Percentiles rank a stretch among this genome's conserved stretches.
These are phyloP conservation scores for Phytophthora hibernalis DNA, from an alignment of 352 stramenopile genomes.

Conservation along the genomic window DNA sequence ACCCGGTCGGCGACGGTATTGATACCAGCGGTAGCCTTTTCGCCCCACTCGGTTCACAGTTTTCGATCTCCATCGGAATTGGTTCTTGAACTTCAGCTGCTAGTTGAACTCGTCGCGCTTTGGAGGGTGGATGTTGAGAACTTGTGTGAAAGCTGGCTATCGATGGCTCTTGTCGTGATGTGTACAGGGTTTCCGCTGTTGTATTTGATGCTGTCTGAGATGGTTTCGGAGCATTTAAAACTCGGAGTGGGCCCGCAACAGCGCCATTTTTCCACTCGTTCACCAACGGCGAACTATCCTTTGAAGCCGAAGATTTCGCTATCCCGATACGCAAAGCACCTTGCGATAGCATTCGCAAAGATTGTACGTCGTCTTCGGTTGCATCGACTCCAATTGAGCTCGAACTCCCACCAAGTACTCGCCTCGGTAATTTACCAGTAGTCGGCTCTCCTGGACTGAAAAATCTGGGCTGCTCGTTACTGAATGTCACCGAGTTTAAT, in stretches of 20 bases:
- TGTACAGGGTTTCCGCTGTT: slow-evolving; percentile 40
- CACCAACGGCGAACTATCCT: slow-evolving; percentile 23
- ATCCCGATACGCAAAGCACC: slow-evolving; percentile 50
- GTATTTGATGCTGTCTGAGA: slow-evolving; percentile 21
- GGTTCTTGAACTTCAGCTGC: slow-evolving; percentile 31
- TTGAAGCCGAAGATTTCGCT: slow-evolving; percentile 33
- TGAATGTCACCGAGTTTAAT: slow-evolving; percentile 26
- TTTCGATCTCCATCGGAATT: slow-evolving; percentile 27
- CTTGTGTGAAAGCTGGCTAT: slow-evolving; percentile 46
- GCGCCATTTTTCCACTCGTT: slow-evolving; percentile 36
- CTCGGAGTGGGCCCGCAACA: slow-evolving; percentile 43
- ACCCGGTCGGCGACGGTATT: slow-evolving; percentile 33
- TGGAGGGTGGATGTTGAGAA: slow-evolving; percentile 26
- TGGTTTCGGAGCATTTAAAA: slow-evolving; percentile 42
- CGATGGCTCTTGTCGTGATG: slow-evolving; percentile 37
- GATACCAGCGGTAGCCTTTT: slow-evolving; percentile 18
- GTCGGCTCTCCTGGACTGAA: slow-evolving; percentile 21
- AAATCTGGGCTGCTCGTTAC: slow-evolving; percentile 14
- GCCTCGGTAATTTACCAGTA: slow-evolving; percentile 31
- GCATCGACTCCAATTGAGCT: slow-evolving; percentile 19
- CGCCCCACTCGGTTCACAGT: slow-evolving; percentile 19
- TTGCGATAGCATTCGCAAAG: slow-evolving; percentile 50
- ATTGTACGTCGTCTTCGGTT: slow-evolving; percentile 10
- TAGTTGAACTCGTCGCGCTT: slow-evolving; percentile 52
- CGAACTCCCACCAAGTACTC: slow-evolving; percentile 29